A percentile compares a stretch with the other conserved stretches of the same genome.
These are phyloP conservation scores for Evansstolkia leycettana DNA, from an alignment of 495 filamentous ascomycete species.

Conservation along the genomic window DNA sequence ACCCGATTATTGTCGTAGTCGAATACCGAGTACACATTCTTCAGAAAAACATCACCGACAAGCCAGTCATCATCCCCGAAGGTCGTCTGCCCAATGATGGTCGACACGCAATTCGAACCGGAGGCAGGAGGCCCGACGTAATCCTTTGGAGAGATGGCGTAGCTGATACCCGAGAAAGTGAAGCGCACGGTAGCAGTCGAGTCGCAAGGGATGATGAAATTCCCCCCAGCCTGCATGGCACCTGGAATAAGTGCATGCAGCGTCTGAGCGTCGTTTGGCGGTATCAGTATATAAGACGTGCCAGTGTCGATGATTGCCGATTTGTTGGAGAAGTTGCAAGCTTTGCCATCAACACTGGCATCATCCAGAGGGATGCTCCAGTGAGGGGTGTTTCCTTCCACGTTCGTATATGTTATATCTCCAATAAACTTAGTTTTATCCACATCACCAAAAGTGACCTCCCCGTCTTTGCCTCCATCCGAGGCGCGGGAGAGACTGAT, in stretches of 20 bases:
- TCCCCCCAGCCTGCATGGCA: constrained; percentile 35
- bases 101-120: constrained; percentile 46
- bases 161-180: constrained; percentile 45
- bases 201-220: constrained; percentile 58
- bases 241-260: constrained; percentile 57
- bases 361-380: constrained; percentile 65
- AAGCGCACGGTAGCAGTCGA: constrained; percentile 42
- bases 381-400: constrained; percentile 21
- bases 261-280: constrained; percentile 46
- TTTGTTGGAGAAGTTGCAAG: constrained; percentile 33
- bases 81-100: constrained; percentile 39
- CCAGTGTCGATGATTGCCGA: constrained; percentile 71
- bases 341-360: constrained; percentile 42
- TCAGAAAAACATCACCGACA: constrained; percentile 71
- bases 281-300: constrained; percentile 62
- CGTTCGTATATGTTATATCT: constrained; percentile 47
- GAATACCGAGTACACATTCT: constrained; percentile 84
- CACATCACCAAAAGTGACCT: constrained; percentile 62
- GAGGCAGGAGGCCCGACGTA: constrained; percentile 43
- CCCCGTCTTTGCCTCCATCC: constrained; percentile 56
- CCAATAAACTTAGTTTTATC: constrained; percentile 55
- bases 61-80: constrained; percentile 51
- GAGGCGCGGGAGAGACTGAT: constrained; percentile 50
- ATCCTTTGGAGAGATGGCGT: constrained; percentile 52
- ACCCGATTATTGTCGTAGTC: constrained; percentile 45